phyloP scores from a whole-genome alignment of 257 asterid species.

The Lycium ferocissimum region DNA sequence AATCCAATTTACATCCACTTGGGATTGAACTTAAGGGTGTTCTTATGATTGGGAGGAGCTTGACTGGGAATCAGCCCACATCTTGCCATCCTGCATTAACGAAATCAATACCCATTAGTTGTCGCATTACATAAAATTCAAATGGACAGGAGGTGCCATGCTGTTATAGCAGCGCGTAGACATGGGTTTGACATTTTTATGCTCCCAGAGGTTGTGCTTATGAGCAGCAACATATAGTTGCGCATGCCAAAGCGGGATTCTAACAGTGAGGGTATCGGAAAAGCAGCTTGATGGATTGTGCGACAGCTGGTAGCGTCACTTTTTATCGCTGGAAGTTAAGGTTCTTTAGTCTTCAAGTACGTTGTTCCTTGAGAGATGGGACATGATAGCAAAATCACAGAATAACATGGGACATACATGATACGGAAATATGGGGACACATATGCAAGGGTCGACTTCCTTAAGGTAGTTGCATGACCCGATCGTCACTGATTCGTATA shows the following conservation, averaged over 20 bases:
- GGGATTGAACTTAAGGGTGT: background rate
- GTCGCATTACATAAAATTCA: background rate
- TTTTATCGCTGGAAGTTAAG: background rate
- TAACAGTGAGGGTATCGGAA: background rate
- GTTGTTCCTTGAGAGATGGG: background rate
- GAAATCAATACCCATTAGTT: background rate
- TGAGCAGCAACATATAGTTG: background rate
- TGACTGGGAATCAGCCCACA: background rate
- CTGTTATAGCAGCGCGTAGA: background rate
- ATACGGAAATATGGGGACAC: background rate
- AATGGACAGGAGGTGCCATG: background rate
- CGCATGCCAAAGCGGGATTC: background rate
- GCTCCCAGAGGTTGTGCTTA: background rate
- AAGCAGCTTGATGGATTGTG: background rate
- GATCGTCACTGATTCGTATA: background rate
- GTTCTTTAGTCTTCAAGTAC: background rate
- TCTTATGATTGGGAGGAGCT: background rate
- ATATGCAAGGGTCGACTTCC: background rate
- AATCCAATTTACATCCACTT: background rate
- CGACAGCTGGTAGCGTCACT: background rate
- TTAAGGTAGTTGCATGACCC: background rate
- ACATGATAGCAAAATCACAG: background rate
- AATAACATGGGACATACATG: slow-evolving; percentile 8
- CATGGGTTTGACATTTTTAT: background rate
- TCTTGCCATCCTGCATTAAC: background rate